Evolutionary conservation across 257 asterid genomes (phyloP).

Genomic region (Solanum virginianum): DNA sequence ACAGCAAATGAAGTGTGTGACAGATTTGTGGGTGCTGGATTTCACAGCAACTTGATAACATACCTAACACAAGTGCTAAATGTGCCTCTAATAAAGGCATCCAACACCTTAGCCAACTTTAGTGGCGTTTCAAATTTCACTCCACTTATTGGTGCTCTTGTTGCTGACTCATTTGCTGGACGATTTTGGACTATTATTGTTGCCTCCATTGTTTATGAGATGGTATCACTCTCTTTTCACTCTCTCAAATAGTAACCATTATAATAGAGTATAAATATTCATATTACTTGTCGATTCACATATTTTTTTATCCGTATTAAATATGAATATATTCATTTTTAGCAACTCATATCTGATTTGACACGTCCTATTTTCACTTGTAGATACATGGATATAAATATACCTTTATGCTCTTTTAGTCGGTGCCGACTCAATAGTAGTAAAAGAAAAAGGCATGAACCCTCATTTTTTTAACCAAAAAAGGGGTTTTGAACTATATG

Average conservation of each 20-base stretch:
- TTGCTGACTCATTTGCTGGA: conserved; percentile 67
- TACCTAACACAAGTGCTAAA: conserved; percentile 61
- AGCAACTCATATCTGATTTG: not conserved
- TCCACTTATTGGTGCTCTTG: conserved; percentile 59
- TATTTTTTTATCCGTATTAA: not conserved
- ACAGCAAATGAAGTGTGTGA: conserved; percentile 79
- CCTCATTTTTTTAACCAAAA: too few relatives aligned
- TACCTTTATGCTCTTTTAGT: too few relatives aligned
- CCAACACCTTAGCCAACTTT: conserved; percentile 59
- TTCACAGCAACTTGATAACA: conserved; percentile 73
- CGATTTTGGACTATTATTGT: conserved; percentile 64
- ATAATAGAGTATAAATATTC: not conserved
- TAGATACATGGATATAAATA: not conserved
- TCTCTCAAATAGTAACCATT: not conserved
- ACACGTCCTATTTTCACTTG: not conserved
- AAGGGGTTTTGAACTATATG: too few relatives aligned
- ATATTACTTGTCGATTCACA: not conserved
- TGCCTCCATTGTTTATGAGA: conserved; percentile 46
- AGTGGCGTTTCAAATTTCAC: conserved; percentile 63
- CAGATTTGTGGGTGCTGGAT: conserved; percentile 62
- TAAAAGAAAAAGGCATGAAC: too few relatives aligned
- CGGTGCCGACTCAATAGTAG: too few relatives aligned
- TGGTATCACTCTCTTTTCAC: conserved; percentile 21
- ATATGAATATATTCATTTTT: not conserved
- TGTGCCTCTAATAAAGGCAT: conserved; percentile 74